Conservation (phyloP, 371 early-diverging fungal species). For the Umbelopsis sp. region DNA sequence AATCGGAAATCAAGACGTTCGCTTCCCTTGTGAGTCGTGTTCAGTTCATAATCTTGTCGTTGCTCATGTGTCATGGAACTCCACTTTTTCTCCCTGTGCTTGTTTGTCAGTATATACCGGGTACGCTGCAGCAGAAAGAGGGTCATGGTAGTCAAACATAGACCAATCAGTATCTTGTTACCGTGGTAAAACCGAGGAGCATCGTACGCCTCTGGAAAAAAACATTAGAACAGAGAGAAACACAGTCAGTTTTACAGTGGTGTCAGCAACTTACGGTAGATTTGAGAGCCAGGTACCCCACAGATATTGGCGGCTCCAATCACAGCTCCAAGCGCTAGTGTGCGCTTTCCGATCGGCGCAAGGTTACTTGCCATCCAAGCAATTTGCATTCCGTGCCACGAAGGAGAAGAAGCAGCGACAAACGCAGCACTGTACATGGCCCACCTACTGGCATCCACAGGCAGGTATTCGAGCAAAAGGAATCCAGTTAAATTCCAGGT, state of each 20-base stretch:
- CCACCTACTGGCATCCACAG: conserved; percentile 40
- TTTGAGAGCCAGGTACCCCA: conserved; percentile 43
- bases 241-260: no score
- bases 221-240: no score
- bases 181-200: conserved; percentile 44
- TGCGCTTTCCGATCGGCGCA: conserved; percentile 52
- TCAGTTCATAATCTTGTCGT: conserved; percentile 30
- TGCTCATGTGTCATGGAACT: conserved; percentile 34
- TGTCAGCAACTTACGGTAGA: conserved; percentile 30
- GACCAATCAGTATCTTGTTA: conserved; percentile 42
- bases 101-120: conserved; percentile 38
- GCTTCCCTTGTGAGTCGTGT: conserved; percentile 36
- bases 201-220: conserved; percentile 31
- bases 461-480: conserved; percentile 42
- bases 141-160: conserved; percentile 20
- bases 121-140: conserved; percentile 30
- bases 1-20: conserved; percentile 46
- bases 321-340: conserved; percentile 48
- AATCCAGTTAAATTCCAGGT: conserved; percentile 49
- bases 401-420: conserved; percentile 29
- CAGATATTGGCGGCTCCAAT: conserved; percentile 50
- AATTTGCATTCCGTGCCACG: conserved; percentile 56
- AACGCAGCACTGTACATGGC: conserved; percentile 34
- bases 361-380: conserved; percentile 59
- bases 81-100: conserved; percentile 34